A percentile compares a stretch with the other conserved stretches of the same genome.
These are phyloP conservation scores for Hydrangea macrophylla DNA, from an alignment of 148 eudicot species.

Conservation along the genomic window DNA sequence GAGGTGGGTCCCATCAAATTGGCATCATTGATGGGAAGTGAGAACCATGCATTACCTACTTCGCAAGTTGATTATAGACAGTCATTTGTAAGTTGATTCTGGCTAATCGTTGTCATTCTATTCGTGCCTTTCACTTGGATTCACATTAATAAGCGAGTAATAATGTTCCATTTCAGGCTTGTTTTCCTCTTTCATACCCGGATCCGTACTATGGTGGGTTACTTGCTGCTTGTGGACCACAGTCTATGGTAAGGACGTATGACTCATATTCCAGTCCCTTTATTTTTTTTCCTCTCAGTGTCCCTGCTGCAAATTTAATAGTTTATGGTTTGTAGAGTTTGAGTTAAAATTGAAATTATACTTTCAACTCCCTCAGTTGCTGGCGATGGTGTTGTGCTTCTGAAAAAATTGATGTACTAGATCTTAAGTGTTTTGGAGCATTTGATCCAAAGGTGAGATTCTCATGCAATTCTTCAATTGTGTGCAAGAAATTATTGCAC, in stretches of 20 bases:
- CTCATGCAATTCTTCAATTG: neutral
- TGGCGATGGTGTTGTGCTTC: neutral
- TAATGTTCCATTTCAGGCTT: conserved; percentile 39
- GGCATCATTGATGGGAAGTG: conserved; percentile 25
- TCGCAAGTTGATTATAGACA: conserved; percentile 38
- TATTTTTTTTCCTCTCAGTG: neutral
- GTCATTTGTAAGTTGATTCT: conserved; percentile 40
- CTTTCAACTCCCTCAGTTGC: neutral
- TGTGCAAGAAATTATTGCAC: neutral
- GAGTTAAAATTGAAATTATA: neutral
- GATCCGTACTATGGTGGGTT: conserved; percentile 44
- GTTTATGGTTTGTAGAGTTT: neutral
- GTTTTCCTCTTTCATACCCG: conserved; percentile 28
- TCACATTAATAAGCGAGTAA: neutral
- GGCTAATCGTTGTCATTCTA: neutral
- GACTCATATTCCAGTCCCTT: neutral
- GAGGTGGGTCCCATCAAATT: conserved; percentile 23
- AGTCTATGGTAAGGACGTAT: conserved; percentile 46
- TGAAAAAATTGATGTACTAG: neutral
- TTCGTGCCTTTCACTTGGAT: neutral
- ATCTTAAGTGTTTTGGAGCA: neutral
- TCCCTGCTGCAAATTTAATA: neutral
- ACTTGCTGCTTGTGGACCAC: conserved; percentile 41
- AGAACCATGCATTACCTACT: conserved; percentile 34
- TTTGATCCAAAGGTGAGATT: neutral